Evolutionary conservation across 2,329 filamentous ascomycete genomes (phyloP).

Genomic region (Colletotrichum australisinense): DNA sequence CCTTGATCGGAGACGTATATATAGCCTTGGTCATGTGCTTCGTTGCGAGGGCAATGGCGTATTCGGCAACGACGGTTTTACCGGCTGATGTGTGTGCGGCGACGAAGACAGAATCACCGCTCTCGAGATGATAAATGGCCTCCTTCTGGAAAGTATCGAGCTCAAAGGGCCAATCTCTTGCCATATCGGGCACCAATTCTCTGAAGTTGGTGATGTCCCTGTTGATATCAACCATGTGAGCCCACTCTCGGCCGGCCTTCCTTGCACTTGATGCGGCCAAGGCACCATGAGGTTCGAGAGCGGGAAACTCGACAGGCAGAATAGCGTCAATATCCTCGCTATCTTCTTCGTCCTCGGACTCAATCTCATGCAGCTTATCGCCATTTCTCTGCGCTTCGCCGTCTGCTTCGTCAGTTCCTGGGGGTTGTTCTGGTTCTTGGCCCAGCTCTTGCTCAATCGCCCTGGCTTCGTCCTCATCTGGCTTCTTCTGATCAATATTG

Average conservation of each 20-base stretch:
- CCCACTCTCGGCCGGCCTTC: conserved; percentile 89
- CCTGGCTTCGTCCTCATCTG: conserved; percentile 61
- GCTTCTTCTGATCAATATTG: conserved; percentile 72
- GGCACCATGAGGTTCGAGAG: conserved; percentile 84
- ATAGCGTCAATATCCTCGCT: conserved; percentile 83
- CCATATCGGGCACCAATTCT: conserved; percentile 96
- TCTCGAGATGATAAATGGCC: conserved; percentile 96
- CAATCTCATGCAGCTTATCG: conserved; percentile 42
- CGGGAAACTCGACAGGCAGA: conserved; percentile 91
- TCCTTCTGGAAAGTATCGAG: conserved; percentile 99
- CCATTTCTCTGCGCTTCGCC: conserved; percentile 38
- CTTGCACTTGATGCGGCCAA: conserved; percentile 78
- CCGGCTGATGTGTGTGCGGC: conserved; percentile 97
- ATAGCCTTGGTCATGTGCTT: conserved; percentile 99
- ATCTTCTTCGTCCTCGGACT: conserved; percentile 54
- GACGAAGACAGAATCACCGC: conserved; percentile 96
- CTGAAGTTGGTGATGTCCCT: conserved; percentile 93
- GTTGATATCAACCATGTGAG: conserved; percentile 97
- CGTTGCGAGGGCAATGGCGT: conserved; percentile 94
- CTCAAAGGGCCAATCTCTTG: conserved; percentile 95
- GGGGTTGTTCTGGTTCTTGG: conserved; percentile 55
- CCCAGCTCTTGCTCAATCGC: conserved; percentile 59
- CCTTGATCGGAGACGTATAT: conserved; percentile 98
- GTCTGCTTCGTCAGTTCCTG: conserved; percentile 42
- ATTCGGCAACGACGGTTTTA: conserved; percentile 98